These are phyloP conservation scores for Termitomyces sp. DNA, from an alignment of 768 basidiomycete genomes.

Conservation along the genomic window DNA sequence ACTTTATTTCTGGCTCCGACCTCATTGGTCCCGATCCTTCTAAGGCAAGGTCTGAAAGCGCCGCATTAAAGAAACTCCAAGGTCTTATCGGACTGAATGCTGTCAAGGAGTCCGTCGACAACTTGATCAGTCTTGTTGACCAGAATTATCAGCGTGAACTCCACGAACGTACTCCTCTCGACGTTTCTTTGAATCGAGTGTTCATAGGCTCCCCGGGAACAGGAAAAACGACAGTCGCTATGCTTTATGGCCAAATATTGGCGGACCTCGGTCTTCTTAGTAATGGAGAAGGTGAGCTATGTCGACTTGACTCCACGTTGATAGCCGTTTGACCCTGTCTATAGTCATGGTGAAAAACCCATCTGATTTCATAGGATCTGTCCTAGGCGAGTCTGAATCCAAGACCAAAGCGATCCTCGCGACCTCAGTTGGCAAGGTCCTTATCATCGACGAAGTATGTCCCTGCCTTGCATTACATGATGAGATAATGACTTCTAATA, in stretches of 20 bases:
- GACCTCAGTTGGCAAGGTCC: neutral
- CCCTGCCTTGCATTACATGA: neutral
- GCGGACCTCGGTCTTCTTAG: constrained; percentile 1
- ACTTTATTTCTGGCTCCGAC: neutral
- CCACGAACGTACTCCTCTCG: neutral
- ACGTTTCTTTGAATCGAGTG: neutral
- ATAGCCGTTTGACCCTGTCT: neutral
- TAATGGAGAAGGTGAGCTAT: neutral
- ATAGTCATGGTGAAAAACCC: neutral
- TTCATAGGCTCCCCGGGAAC: constrained; percentile 8
- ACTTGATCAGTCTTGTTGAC: constrained; percentile 30
- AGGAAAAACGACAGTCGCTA: constrained; percentile 7
- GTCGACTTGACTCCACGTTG: no score
- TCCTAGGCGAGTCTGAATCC: neutral
- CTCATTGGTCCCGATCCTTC: neutral
- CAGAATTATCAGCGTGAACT: neutral
- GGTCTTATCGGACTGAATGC: constrained; percentile 11
- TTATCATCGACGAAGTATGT: neutral
- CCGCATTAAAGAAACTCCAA: neutral
- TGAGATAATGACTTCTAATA: neutral
- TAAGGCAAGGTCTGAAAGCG: neutral
- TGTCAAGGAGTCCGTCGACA: constrained; percentile 53
- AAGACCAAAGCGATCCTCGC: neutral
- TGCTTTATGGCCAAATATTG: neutral
- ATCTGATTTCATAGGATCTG: neutral